Percentiles rank a stretch among this genome's conserved stretches.
Conservation (phyloP, 192 early-diverging fungal genomes). For the Backusella parvicylindrica region DNA sequence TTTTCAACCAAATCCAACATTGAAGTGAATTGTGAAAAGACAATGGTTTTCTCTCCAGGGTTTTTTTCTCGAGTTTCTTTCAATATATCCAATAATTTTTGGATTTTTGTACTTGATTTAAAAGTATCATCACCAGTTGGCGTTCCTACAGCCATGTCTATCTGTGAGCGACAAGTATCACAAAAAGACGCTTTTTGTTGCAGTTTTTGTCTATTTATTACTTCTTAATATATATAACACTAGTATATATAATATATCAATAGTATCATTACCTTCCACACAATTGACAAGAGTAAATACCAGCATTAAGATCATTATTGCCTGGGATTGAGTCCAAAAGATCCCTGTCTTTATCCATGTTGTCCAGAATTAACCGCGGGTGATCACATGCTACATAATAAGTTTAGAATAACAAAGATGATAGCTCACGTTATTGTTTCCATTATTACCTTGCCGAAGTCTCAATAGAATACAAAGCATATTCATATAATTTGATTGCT, state of each 20-base stretch:
- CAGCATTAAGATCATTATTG: not conserved
- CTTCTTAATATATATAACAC: not conserved
- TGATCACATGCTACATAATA: constrained; percentile 28
- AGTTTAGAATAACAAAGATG: not conserved
- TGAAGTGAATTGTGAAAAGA: constrained; percentile 57
- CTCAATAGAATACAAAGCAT: constrained; percentile 38
- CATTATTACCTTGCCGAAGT: constrained; percentile 33
- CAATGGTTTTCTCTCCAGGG: constrained; percentile 55
- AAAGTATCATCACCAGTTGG: not conserved
- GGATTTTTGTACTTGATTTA: constrained; percentile 35
- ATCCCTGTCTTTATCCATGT: constrained; percentile 30
- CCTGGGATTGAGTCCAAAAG: constrained; percentile 1
- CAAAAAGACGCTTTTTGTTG: constrained; percentile 12
- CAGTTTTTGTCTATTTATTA: not conserved
- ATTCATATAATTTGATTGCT: constrained; percentile 34
- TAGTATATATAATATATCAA: not conserved
- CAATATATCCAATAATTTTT: constrained; percentile 46
- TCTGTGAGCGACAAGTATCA: constrained; percentile 4
- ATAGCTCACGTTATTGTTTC: not conserved
- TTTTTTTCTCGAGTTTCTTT: constrained; percentile 34
- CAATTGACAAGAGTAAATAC: constrained; percentile 14
- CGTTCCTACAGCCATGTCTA: not conserved
- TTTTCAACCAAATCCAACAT: constrained; percentile 49
- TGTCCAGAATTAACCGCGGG: constrained; percentile 35
- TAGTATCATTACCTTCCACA: constrained; percentile 17